phyloP scores from a whole-genome alignment of 768 basidiomycete genomes.

The Tulasnella sp. region DNA sequence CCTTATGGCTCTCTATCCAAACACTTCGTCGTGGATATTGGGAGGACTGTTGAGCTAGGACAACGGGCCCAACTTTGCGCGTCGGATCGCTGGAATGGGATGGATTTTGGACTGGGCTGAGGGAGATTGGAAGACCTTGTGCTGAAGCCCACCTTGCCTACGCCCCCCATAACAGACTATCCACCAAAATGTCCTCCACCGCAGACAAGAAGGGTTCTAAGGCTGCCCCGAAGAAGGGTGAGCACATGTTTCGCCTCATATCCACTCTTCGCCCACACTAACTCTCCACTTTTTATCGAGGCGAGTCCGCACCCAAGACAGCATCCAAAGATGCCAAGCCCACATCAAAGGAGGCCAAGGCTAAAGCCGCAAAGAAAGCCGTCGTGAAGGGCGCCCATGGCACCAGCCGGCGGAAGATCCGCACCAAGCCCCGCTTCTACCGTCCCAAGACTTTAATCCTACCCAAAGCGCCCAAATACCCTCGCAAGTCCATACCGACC shows the following conservation, averaged over 20 bases:
- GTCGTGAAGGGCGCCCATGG: conserved; percentile 79
- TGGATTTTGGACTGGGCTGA: background rate
- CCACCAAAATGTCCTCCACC: conserved; percentile 1
- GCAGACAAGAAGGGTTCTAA: conserved; percentile 4
- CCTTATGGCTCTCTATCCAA: background rate
- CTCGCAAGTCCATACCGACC: conserved; percentile 89
- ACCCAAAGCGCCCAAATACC: conserved; percentile 78
- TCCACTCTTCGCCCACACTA: too few relatives aligned
- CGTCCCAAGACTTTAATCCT: conserved; percentile 89
- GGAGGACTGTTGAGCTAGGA: too few relatives aligned
- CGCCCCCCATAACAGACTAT: background rate
- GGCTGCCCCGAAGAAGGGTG: conserved; percentile 8
- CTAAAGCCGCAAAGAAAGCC: conserved; percentile 93
- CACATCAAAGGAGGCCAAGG: conserved; percentile 40
- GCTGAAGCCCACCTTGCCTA: background rate
- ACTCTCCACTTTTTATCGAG: too few relatives aligned
- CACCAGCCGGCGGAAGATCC: conserved; percentile 67
- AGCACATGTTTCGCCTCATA: background rate
- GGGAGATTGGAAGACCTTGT: background rate
- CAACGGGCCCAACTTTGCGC: background rate
- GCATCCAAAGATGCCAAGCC: too few relatives aligned
- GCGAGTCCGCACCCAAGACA: too few relatives aligned
- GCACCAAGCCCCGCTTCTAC: conserved; percentile 85
- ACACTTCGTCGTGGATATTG: background rate
- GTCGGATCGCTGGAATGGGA: background rate